Evolutionary conservation across 179 eudicot genomes (phyloP).

Genomic region (Sideroxylon spinosum): DNA sequence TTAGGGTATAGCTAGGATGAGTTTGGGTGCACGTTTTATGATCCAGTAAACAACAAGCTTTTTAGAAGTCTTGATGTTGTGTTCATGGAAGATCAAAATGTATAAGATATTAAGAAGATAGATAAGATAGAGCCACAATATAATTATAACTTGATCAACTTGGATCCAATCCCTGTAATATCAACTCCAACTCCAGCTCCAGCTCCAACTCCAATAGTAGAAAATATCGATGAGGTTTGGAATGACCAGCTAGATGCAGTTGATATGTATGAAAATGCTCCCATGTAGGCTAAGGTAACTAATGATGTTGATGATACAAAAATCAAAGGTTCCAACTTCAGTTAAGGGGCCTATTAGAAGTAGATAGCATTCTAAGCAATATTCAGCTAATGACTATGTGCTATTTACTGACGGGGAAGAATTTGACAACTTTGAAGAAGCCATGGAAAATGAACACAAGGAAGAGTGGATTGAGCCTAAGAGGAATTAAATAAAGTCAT

Average conservation of each 20-base stretch:
- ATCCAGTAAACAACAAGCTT: neutral
- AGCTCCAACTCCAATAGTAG: neutral
- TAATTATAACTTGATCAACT: neutral
- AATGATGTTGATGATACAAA: neutral
- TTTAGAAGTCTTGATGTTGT: neutral
- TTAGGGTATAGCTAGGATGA: slow-evolving; percentile 15
- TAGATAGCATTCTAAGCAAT: neutral
- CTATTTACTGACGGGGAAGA: slow-evolving; percentile 20
- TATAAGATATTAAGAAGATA: neutral
- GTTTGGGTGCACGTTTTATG: neutral
- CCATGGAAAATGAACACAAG: slow-evolving; percentile 16
- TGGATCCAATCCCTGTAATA: neutral
- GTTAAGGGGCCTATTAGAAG: slow-evolving; percentile 9
- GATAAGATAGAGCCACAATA: neutral
- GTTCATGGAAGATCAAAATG: neutral
- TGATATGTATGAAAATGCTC: neutral
- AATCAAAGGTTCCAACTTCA: neutral
- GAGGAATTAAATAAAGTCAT: slow-evolving; percentile 16
- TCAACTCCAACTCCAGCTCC: neutral
- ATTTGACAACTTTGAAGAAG: slow-evolving; percentile 13
- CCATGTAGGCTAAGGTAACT: neutral
- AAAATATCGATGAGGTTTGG: neutral
- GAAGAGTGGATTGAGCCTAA: slow-evolving; percentile 18
- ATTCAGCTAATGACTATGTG: slow-evolving; percentile 13
- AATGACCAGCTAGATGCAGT: neutral